Evolutionary conservation across 805 yeast genomes (phyloP), one percentile per base, ranked within the genome.

Genomic region (Candida methanosorbosa): DNA sequence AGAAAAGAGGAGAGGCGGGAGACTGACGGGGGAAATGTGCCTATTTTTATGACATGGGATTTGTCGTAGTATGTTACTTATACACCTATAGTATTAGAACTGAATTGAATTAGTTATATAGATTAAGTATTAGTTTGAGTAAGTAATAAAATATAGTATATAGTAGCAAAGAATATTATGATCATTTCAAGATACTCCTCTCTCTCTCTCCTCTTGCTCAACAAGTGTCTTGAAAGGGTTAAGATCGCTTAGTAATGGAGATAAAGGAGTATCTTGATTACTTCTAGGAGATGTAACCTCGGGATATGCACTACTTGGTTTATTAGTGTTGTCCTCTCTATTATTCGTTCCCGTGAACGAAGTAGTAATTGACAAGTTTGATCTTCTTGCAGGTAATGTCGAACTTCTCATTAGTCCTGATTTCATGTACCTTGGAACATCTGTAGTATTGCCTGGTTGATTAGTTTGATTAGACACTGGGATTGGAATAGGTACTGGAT

Each of bases 91-190:
- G 85, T 94, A 57, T 82, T 83, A 77, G 84, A 94, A 62, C 86
- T 83, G 46, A 94, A 82, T 76, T 85, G 95, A 46, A 92, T 82
- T 49, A 95, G 82, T 72, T 84, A 94, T 51, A 84, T 94, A 74
- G 85, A 95, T 50, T 84, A 79, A 64, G 95, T 85, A 39, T 68
- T 68, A 33, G 73, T 68, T 57, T 68, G 68, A 52, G 73, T 9
- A 24, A 8, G 6, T 12, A n/a, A 12, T 8, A 12, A 12, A 9
- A 9, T 12, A 8, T 13, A 24, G 6, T 24, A 24, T 8, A 12
- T 24, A 9, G n/a, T 24, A 24, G 9, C 9, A 11, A 7, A 8
- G 14, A n/a, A n/a, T n/a, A n/a, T n/a, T n/a, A n/a, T n/a, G n/a
- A n/a, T n/a, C n/a, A n/a, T n/a, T n/a, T n/a, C n/a, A n/a, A n/a